Conservation (phyloP, 306 rosid species). For the Erythrophleum fordii region DNA sequence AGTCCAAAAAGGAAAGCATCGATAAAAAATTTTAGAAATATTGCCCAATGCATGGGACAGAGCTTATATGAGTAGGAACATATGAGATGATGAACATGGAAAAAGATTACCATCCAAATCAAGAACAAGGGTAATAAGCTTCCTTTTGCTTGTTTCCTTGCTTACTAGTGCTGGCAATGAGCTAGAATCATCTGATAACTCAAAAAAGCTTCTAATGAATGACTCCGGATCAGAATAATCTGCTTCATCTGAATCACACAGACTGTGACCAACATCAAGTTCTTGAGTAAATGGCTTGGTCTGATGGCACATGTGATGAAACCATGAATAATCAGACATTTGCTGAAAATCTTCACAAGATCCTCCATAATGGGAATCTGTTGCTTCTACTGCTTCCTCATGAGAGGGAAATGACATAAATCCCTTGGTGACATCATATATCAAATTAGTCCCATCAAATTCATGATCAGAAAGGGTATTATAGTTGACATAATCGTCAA, state of each 20-base stretch:
- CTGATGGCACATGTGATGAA: conserved; percentile 56
- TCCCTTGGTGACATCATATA: conserved; percentile 56
- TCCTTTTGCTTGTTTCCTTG: conserved; percentile 58
- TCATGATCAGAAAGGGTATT: conserved; percentile 51
- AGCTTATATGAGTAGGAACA: neutral
- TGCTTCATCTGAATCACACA: conserved; percentile 57
- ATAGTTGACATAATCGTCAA: conserved; percentile 39
- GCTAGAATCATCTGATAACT: conserved; percentile 64
- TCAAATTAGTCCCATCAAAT: conserved; percentile 48
- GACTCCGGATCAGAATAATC: conserved; percentile 76
- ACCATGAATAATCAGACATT: conserved; percentile 48
- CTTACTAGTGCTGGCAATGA: conserved; percentile 57
- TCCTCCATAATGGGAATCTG: conserved; percentile 41
- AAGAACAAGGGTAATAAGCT: conserved; percentile 72
- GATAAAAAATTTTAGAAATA: neutral
- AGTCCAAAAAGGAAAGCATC: neutral
- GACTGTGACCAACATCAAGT: conserved; percentile 38
- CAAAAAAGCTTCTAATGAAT: conserved; percentile 60
- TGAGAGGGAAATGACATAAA: too few species aligned
- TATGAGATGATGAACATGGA: neutral
- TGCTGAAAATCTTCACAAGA: conserved; percentile 50
- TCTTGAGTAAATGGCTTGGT: conserved; percentile 58
- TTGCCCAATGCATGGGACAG: neutral
- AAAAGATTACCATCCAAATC: conserved; percentile 83
- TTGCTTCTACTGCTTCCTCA: conserved; percentile 52